Evolutionary conservation across 2,329 filamentous ascomycete species (phyloP), one percentile per base, ranked within the genome.

Genomic region (Botrytis medusae): DNA sequence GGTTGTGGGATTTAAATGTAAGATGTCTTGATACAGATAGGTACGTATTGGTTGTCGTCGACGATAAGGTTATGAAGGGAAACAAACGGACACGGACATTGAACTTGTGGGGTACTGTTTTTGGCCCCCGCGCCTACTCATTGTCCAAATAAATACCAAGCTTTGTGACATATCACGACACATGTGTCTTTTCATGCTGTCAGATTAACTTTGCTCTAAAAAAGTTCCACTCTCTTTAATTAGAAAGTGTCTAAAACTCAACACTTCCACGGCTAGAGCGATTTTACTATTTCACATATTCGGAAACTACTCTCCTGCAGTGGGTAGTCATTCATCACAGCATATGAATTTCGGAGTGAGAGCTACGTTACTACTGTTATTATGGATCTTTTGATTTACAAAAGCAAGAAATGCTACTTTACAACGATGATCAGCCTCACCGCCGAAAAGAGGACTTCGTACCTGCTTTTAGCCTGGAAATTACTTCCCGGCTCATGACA

Each of bases 381-480:
- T 57, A n/a, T 8, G 6, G 29, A 22, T 7, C 22, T 42, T 25
- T 40, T 54, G 7, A 14, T 20, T 22, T 7, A 14, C 32, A 42
- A 20, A 32, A 18, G 32, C 16, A 40, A 48, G 9, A 51, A 29
- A 57, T 25, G 16, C 16, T 57, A 68, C 34, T 68, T 42, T n/a
- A 57, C 48, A 10, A 42, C 22, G 48, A 8, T 42, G 5, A 32
- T 68, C 46, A 54, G 32, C 46, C 25, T 29, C n/a, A 32, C 22
- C n/a, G 9, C 16, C n/a, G 7, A 68, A 42, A 29, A 18, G 25
- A 54, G 57, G 34, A 42, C 65, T 32, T 57, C 65, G 48, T 68
- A 68, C 65, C 48, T 57, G 37, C 5, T 32, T 57, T 68, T 32
- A 68, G 48, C 48, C 48, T 57, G 48, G 42, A 68, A n/a, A 57